Evolutionary conservation across 2,329 filamentous ascomycete species (phyloP).

Genomic region (Mariannaea elegans): DNA sequence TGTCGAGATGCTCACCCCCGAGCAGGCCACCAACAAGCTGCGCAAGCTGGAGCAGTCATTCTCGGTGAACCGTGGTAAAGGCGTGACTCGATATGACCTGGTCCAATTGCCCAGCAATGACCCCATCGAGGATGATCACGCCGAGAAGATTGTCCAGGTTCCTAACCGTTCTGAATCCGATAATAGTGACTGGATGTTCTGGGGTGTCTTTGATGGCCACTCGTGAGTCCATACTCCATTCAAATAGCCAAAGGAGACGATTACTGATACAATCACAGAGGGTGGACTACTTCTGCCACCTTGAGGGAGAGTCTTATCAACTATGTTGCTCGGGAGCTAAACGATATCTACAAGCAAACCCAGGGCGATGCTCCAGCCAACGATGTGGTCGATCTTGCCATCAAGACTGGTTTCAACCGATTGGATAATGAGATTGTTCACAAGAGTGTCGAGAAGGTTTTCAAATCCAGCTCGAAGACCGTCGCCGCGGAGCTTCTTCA

Average conservation of each 20-base stretch:
- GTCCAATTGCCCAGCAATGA: conserved; percentile 96
- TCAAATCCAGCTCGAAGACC: conserved; percentile 88
- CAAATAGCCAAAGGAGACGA: background rate
- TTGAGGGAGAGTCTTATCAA: conserved; percentile 90
- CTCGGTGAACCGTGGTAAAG: conserved; percentile 85
- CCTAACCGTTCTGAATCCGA: conserved; percentile 63
- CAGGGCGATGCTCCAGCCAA: conserved; percentile 71
- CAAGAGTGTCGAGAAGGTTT: conserved; percentile 89
- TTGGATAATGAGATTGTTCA: conserved; percentile 95
- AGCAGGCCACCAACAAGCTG: conserved; percentile 91
- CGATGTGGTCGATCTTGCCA: conserved; percentile 86
- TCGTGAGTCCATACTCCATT: conserved; percentile 65
- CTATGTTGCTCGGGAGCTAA: conserved; percentile 92
- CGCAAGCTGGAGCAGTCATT: conserved; percentile 92
- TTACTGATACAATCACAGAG: conserved; percentile 59
- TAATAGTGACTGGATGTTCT: conserved; percentile 98
- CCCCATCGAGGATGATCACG: conserved; percentile 97
- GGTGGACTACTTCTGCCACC: conserved; percentile 98
- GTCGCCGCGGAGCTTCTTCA: conserved; percentile 91
- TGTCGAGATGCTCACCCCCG: conserved; percentile 94
- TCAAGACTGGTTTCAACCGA: conserved; percentile 89
- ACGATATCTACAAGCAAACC: conserved; percentile 85
- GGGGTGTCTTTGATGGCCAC: conserved; percentile 98
- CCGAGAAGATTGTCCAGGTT: conserved; percentile 96
- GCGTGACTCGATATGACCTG: conserved; percentile 93